Conservation (phyloP, 1,139 yeast genomes). For the Hemisphaericaspora subhashii region DNA sequence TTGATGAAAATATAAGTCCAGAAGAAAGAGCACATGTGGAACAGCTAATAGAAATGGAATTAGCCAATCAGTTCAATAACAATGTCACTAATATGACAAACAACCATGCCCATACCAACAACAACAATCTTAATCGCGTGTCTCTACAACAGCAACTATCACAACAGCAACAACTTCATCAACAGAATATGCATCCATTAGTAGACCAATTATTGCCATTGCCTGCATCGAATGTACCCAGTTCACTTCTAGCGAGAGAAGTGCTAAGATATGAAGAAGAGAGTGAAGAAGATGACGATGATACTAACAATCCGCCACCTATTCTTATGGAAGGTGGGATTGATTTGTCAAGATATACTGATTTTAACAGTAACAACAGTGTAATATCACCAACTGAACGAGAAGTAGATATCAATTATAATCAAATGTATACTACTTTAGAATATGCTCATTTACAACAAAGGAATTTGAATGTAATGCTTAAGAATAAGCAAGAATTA, state of each 20-base stretch:
- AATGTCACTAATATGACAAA: slow-evolving; percentile 13
- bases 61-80: slow-evolving; percentile 18
- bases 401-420: slow-evolving; percentile 14
- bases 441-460: slow-evolving; percentile 33
- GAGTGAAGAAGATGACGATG: slow-evolving; percentile 23
- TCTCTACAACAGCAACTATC: slow-evolving; percentile 1
- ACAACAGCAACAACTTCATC: slow-evolving; percentile 6
- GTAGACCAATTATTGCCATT: slow-evolving; percentile 30
- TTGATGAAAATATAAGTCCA: slow-evolving; percentile 31
- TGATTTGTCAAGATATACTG: slow-evolving; percentile 32
- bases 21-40: slow-evolving; percentile 38
- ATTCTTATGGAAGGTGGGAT: slow-evolving; percentile 20
- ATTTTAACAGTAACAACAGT: too few species aligned
- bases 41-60: slow-evolving; percentile 30
- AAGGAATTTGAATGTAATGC: slow-evolving; percentile 25
- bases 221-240: slow-evolving; percentile 8
- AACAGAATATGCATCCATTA: slow-evolving; percentile 26
- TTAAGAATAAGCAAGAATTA: slow-evolving; percentile 22
- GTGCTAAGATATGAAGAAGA: slow-evolving; percentile 34
- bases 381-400: slow-evolving; percentile 16
- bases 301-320: background rate
- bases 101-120: slow-evolving; percentile 4
- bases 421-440: slow-evolving; percentile 31
- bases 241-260: slow-evolving; percentile 16
- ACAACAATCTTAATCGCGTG: too few species aligned